Evolutionary conservation across 805 yeast genomes (phyloP), one percentile per base, ranked within the genome.

Genomic region (Candida peoriensis): DNA sequence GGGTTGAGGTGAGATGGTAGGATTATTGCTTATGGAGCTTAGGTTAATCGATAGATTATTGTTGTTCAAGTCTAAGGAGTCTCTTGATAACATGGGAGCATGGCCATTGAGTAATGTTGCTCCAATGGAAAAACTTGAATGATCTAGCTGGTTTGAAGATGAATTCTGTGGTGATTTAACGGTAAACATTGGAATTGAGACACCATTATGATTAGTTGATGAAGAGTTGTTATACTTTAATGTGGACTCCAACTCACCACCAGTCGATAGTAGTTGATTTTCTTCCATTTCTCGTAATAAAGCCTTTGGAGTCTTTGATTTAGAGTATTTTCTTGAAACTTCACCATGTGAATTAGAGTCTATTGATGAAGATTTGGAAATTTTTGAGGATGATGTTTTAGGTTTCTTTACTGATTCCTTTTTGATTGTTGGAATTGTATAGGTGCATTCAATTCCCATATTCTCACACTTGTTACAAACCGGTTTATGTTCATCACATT

Each of bases 401-500:
- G 28, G 19, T 20, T 32, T 19, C 23, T 33, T 36, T 8, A 30
- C 18, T 5, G 18, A 24, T 8, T 15, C 20, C 9, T 21, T 9
- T 10, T 20, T 24, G 20, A 20, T 6, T 9, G 15, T 24, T 37
- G 50, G 27, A n/a, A 54, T 48, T 1, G 65, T 47, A 38, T 83
- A 88, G 3, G 81, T 72, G 60, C 97, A 89, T 19, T 74, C 80
- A 23, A 89, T 66, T 16, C 83, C 81, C 77, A 89, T 74, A 42
- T 87, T 79, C 32, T 66, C 60, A 60, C 97, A 89, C 60, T 87
- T 87, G 16, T 64, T 64, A 57, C 97, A 89, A 7, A 65, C 55
- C 1, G 97, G 97, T 41, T 78, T 81, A 1, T 65, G 64, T 57
- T 90, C 97, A 55, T 89, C 97, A 66, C 97, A 89, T 55, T 89